Evolutionary conservation across 192 early-diverging fungal genomes (phyloP).

Genomic region (Coemansia sp.): DNA sequence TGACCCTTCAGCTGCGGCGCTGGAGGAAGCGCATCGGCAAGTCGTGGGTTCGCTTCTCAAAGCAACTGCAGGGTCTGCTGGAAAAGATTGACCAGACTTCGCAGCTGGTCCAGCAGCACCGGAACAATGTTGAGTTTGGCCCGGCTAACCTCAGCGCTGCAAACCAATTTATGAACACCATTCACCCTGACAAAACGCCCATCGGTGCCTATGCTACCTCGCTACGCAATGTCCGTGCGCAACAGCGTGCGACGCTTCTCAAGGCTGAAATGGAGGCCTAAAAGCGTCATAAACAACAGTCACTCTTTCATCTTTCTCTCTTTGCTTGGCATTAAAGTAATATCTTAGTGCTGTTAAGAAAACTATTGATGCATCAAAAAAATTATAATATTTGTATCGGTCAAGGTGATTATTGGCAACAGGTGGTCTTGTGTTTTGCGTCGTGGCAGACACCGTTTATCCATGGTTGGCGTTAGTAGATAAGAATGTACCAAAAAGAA

Average conservation of each 20-base stretch:
- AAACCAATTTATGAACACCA: slow-evolving; percentile 51
- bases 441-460: no score
- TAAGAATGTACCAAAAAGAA: no score
- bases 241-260: slow-evolving; percentile 52
- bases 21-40: slow-evolving; percentile 75
- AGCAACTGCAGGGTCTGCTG: slow-evolving; percentile 77
- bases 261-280: slow-evolving; percentile 41
- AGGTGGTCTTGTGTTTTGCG: no score
- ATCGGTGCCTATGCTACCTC: slow-evolving; percentile 50
- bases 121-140: slow-evolving; percentile 64
- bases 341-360: no score
- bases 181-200: slow-evolving; percentile 45
- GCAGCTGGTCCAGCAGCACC: slow-evolving; percentile 69
- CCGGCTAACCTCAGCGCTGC: slow-evolving; percentile 56
- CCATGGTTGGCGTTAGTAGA: no score
- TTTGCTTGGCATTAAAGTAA: neutral
- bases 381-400: no score
- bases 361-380: no score
- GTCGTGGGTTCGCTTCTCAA: slow-evolving; percentile 71
- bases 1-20: slow-evolving; percentile 79
- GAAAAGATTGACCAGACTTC: slow-evolving; percentile 86
- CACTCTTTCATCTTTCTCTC: slow-evolving; percentile 3
- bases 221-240: slow-evolving; percentile 56
- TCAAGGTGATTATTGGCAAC: no score
- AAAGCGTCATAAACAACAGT: slow-evolving; percentile 1